A percentile compares a stretch with the other conserved stretches of the same genome.
Evolutionary conservation across 2,329 filamentous ascomycete genomes (phyloP).

Genomic region (Knoxdaviesia capensis): DNA sequence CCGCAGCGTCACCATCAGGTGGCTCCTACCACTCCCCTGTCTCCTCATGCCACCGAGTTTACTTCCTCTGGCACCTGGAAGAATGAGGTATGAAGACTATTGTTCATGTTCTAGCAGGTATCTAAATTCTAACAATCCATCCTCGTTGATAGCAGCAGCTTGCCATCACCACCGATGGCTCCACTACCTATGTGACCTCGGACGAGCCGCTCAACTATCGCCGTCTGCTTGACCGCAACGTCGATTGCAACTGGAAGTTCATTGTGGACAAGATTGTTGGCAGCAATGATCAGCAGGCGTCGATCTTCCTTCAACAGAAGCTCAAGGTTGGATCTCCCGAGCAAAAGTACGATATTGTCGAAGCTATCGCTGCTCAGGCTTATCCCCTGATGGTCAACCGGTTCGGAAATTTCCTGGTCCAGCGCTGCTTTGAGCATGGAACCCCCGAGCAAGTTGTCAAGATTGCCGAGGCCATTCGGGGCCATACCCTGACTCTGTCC

Average conservation of each 20-base stretch:
- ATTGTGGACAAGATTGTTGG: conserved; percentile 99
- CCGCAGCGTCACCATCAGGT: conserved; percentile 7
- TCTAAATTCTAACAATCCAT: too few relatives aligned
- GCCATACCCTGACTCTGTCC: conserved; percentile 80
- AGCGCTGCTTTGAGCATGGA: conserved; percentile 97
- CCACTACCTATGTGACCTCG: too few relatives aligned
- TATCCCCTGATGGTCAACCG: conserved; percentile 96
- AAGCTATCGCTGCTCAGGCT: conserved; percentile 85
- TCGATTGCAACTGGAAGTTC: conserved; percentile 98
- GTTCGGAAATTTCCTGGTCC: conserved; percentile 95
- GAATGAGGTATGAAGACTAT: conserved; percentile 22
- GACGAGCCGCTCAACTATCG: conserved; percentile 90
- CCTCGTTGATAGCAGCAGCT: too few relatives aligned
- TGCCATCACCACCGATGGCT: too few relatives aligned
- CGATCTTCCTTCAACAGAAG: conserved; percentile 97
- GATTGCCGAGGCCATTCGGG: conserved; percentile 85
- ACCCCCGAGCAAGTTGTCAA: conserved; percentile 85
- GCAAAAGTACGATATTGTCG: conserved; percentile 93
- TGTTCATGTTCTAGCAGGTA: background rate
- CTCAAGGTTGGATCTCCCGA: conserved; percentile 89
- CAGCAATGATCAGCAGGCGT: conserved; percentile 97
- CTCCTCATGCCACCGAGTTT: conserved; percentile 57
- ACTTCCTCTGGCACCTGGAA: conserved; percentile 38
- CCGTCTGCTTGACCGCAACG: conserved; percentile 80
- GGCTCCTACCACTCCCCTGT: conserved; percentile 36